Evolutionary conservation across 2,329 filamentous ascomycete species (phyloP).

Genomic region (Cercospora sojina): DNA sequence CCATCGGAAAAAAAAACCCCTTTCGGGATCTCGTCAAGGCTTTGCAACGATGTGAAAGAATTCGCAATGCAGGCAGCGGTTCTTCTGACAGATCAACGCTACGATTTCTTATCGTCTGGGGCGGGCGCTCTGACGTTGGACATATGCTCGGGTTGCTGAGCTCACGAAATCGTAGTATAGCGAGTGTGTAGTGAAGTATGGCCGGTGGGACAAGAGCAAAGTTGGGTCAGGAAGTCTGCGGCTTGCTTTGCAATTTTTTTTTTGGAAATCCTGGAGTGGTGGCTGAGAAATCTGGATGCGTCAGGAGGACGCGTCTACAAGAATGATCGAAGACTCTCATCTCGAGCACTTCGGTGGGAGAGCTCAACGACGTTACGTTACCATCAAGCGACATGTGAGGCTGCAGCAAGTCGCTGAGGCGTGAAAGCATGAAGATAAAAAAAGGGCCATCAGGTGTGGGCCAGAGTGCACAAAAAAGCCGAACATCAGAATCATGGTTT

Average conservation of each 20-base stretch:
- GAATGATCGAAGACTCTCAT: not conserved
- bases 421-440: not conserved
- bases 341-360: not conserved
- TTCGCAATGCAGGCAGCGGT: not conserved
- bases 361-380: not conserved
- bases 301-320: not conserved
- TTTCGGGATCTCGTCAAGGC: not conserved
- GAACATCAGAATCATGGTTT: not conserved
- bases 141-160: not conserved
- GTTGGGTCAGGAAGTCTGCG: not conserved
- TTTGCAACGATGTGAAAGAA: not conserved
- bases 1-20: not conserved
- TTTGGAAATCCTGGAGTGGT: not conserved
- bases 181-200: not conserved
- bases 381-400: not conserved
- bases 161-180: not conserved
- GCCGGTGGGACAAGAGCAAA: not conserved
- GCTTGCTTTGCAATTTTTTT: not conserved
- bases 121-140: slow-evolving; percentile 2
- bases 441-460: not conserved
- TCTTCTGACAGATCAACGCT: not conserved
- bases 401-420: not conserved
- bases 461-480: not conserved
- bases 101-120: not conserved
- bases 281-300: not conserved